phyloP scores from a whole-genome alignment of 257 asterid genomes.

The Jaltomata sinuosa region DNA sequence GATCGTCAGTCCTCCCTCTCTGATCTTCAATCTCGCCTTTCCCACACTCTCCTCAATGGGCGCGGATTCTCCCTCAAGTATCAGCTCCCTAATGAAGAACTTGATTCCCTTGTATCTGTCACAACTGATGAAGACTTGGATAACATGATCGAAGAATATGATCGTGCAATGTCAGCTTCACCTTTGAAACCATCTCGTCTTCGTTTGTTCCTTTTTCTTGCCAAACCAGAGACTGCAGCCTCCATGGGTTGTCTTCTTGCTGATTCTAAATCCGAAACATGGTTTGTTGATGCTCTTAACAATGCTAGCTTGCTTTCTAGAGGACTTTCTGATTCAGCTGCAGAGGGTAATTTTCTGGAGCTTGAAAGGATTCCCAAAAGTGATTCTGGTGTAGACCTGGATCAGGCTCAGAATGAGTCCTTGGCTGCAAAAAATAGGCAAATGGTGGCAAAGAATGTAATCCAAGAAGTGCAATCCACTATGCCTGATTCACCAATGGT shows the following conservation, averaged over 20 bases:
- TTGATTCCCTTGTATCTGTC: conserved; percentile 64
- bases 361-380: conserved; percentile 18
- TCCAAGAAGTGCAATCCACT: conserved; percentile 3
- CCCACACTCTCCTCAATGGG: conserved; percentile 49
- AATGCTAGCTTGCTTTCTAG: conserved; percentile 50
- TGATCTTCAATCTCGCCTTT: conserved; percentile 55
- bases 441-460: background rate
- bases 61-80: conserved; percentile 50
- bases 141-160: conserved; percentile 74
- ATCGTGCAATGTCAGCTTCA: conserved; percentile 32
- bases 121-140: conserved; percentile 66
- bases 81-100: conserved; percentile 73
- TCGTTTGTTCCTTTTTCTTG: conserved; percentile 54
- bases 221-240: conserved; percentile 53
- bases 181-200: conserved; percentile 49
- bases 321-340: conserved; percentile 60
- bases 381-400: conserved; percentile 20
- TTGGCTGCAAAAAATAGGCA: background rate
- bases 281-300: conserved; percentile 71
- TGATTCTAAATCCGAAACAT: conserved; percentile 64
- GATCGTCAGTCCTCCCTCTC: conserved; percentile 47
- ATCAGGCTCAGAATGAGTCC: conserved; percentile 12
- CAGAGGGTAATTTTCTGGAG: conserved; percentile 31
- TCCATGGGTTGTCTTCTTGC: conserved; percentile 59
- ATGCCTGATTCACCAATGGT: conserved; percentile 2